A percentile compares a stretch with the other conserved stretches of the same genome.
Evolutionary conservation across 495 filamentous ascomycete genomes (phyloP).

Genomic region (Penicillium riverlandense): DNA sequence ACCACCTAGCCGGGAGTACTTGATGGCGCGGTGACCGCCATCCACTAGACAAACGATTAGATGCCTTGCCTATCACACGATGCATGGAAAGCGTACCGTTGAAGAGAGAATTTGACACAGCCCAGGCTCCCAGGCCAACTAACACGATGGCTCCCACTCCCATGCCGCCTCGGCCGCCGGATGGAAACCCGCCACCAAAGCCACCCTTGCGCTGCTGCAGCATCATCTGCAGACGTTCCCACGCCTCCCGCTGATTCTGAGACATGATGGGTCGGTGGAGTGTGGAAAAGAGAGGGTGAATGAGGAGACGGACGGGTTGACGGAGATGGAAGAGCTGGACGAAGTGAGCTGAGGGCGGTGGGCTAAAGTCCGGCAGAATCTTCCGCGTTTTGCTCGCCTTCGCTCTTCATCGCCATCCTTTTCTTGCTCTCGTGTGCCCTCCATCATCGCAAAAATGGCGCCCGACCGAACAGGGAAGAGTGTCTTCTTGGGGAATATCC

Average conservation of each 20-base stretch:
- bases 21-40: slow-evolving; percentile 97
- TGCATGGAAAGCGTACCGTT: slow-evolving; percentile 52
- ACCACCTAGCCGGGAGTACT: slow-evolving; percentile 89
- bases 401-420: slow-evolving; percentile 1
- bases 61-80: neutral
- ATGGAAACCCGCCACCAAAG: slow-evolving; percentile 33
- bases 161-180: slow-evolving; percentile 42
- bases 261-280: slow-evolving; percentile 32
- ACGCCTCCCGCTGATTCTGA: slow-evolving; percentile 57
- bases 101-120: slow-evolving; percentile 83
- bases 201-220: slow-evolving; percentile 47
- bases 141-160: slow-evolving; percentile 45
- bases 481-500: slow-evolving; percentile 83
- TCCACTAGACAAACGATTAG: slow-evolving; percentile 58
- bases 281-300: slow-evolving; percentile 3
- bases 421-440: neutral
- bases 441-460: slow-evolving; percentile 35
- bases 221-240: slow-evolving; percentile 55
- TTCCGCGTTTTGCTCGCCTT: slow-evolving; percentile 4
- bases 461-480: slow-evolving; percentile 52
- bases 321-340: slow-evolving; percentile 12
- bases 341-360: slow-evolving; percentile 16
- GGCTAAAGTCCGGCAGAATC: slow-evolving; percentile 21
- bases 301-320: slow-evolving; percentile 10
- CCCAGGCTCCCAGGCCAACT: slow-evolving; percentile 56